Evolutionary conservation across 2,329 filamentous ascomycete species (phyloP).

Genomic region (Fusarium concolor): DNA sequence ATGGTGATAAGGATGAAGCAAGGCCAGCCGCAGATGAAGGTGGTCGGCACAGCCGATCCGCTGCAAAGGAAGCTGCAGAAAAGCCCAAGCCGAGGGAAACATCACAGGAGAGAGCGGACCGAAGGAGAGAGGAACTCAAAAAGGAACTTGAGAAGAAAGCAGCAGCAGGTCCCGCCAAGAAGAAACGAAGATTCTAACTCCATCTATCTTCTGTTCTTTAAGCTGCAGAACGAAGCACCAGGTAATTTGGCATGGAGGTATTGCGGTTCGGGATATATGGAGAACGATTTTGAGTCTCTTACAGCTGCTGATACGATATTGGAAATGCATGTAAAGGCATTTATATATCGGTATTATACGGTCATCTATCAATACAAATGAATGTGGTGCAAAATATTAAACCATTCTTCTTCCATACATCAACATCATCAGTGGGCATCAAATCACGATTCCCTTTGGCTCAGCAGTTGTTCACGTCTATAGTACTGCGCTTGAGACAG

Average conservation of each 20-base stretch:
- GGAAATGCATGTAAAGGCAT: neutral
- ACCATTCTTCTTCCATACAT: neutral
- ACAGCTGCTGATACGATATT: neutral
- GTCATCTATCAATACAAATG: neutral
- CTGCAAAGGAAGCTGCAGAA: slow-evolving; percentile 37
- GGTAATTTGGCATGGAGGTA: neutral
- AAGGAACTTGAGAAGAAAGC: slow-evolving; percentile 63
- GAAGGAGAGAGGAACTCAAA: slow-evolving; percentile 63
- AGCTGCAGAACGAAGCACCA: neutral
- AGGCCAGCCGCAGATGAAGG: slow-evolving; percentile 23
- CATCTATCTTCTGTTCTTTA: neutral
- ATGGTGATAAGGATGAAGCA: slow-evolving; percentile 13
- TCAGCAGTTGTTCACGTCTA: neutral
- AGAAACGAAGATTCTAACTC: slow-evolving; percentile 65
- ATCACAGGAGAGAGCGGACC: slow-evolving; percentile 60
- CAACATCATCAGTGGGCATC: neutral
- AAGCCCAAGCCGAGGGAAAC: slow-evolving; percentile 55
- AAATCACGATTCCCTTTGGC: neutral
- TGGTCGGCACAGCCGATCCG: slow-evolving; percentile 39
- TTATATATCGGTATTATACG: neutral
- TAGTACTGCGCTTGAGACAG: neutral
- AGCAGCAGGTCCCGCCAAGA: slow-evolving; percentile 63
- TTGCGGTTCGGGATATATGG: neutral
- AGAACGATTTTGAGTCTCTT: neutral
- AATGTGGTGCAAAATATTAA: neutral